Evolutionary conservation across 1,139 yeast genomes (phyloP), one percentile per base, ranked within the genome.

Genomic region (Meyerozyma carpophila): DNA sequence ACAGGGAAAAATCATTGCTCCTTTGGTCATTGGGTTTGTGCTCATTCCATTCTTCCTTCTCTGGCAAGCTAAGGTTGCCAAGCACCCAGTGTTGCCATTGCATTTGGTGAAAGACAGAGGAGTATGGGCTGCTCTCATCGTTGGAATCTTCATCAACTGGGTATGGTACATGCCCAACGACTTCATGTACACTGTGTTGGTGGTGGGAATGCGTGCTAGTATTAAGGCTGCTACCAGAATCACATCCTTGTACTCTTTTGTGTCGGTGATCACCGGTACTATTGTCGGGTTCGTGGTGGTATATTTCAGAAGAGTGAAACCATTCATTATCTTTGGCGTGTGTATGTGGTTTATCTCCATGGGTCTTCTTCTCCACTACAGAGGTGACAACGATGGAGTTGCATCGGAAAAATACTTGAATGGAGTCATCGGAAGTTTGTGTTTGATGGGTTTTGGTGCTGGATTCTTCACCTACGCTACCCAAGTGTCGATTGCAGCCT

Each of bases 381-480:
- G 89, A 61, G 84, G 83, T 45, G 77, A 74, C 42, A 67, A 63
- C 43, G 62, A 61, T 32, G 69, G 68, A 28, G 57, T 78, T 31
- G 68, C 51, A 25, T 49, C 57, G 32, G 55, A 63, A 39, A 50
- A 46, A 37, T 57, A 56, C 48, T 47, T 70, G 45, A 50, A 66
- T 32, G 91, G 91, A 51, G 71, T 84, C 45, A 81, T 84, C 57
- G 91, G 86, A 34, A 78, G 82, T 24, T 70, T 81, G 52, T 77
- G 82, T 54, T 63, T 83, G 31, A 68, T 83, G 66, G 93, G 91
- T 61, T 68, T 84, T 43, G 88, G 89, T 53, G 84, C 87, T 41
- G 85, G 87, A 8, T 72, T 84, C 60, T 82, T 82, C 66, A 79
- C 87, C 18, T 82, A 82, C 57, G 77, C 87, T 27, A 73, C 81